A percentile compares a stretch with the other conserved stretches of the same genome.
These are phyloP conservation scores for Hanseniaspora valbyensis DNA, from an alignment of 805 yeast species.

Conservation along the genomic window DNA sequence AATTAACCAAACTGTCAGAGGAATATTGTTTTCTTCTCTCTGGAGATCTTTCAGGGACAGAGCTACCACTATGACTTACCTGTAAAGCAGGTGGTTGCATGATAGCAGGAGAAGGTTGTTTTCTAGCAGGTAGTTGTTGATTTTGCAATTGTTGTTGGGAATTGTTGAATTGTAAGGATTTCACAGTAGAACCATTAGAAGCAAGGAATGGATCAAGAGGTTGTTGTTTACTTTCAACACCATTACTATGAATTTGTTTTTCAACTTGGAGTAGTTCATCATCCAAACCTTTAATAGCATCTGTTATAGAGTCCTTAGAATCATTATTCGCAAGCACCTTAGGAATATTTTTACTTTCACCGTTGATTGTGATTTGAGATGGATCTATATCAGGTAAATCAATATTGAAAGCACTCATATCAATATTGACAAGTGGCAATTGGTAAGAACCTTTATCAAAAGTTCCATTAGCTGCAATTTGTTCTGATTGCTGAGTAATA, in stretches of 20 bases:
- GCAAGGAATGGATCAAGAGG: background rate
- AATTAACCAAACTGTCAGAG: background rate
- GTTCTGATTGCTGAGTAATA: background rate
- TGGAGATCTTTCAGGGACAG: conserved; percentile 11
- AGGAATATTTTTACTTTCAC: background rate
- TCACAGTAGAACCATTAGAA: conserved; percentile 1
- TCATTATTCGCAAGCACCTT: background rate
- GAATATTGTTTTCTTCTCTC: background rate
- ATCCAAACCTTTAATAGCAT: conserved; percentile 10
- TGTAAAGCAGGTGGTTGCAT: background rate
- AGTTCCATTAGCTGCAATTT: background rate
- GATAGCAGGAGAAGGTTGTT: background rate
- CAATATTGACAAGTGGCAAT: conserved; percentile 12
- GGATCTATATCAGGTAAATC: conserved; percentile 16
- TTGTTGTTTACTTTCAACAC: background rate
- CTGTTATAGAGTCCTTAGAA: conserved; percentile 2
- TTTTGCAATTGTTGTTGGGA: background rate
- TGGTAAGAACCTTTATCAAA: background rate
- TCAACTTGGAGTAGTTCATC: conserved; percentile 9
- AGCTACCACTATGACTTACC: background rate
- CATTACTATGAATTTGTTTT: background rate
- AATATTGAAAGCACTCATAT: conserved; percentile 12
- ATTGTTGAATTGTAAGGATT: conserved; percentile 9
- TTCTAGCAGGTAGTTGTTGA: background rate
- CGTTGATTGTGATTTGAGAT: conserved; percentile 14